These are phyloP conservation scores for Striga hermonthica DNA, from an alignment of 305 asterid genomes.

Conservation along the genomic window DNA sequence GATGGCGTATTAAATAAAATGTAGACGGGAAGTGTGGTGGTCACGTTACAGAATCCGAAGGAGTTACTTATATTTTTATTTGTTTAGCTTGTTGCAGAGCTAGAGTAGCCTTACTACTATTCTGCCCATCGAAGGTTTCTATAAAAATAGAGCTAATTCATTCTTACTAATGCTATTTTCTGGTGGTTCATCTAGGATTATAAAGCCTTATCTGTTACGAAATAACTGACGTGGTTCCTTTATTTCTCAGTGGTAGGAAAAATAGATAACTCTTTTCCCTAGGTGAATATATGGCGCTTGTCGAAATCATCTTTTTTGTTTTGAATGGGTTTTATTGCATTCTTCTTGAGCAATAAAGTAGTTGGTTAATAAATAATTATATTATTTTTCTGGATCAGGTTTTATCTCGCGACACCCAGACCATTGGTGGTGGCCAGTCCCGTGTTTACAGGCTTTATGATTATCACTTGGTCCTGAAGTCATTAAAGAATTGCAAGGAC, in stretches of 20 bases:
- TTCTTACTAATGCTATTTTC: conserved; percentile 12
- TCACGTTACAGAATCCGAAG: not conserved
- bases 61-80: not conserved
- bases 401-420: conserved; percentile 77
- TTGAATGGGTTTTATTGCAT: conserved; percentile 3
- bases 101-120: no score
- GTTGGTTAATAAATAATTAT: conserved; percentile 26
- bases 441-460: conserved; percentile 65
- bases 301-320: conserved; percentile 13
- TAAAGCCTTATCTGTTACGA: conserved; percentile 10
- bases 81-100: not conserved
- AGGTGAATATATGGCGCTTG: conserved; percentile 2
- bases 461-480: conserved; percentile 59
- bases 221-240: not conserved
- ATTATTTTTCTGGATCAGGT: conserved; percentile 40
- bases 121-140: not conserved
- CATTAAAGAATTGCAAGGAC: conserved; percentile 56
- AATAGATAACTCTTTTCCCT: not conserved
- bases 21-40: conserved; percentile 5
- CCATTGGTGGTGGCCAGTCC: conserved; percentile 62
- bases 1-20: conserved; percentile 16
- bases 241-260: not conserved
- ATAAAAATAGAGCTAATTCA: not conserved
- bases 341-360: not conserved
- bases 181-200: conserved; percentile 4